These are phyloP conservation scores for Solanum medicagineum DNA, from an alignment of 257 asterid genomes.

Conservation along the genomic window DNA sequence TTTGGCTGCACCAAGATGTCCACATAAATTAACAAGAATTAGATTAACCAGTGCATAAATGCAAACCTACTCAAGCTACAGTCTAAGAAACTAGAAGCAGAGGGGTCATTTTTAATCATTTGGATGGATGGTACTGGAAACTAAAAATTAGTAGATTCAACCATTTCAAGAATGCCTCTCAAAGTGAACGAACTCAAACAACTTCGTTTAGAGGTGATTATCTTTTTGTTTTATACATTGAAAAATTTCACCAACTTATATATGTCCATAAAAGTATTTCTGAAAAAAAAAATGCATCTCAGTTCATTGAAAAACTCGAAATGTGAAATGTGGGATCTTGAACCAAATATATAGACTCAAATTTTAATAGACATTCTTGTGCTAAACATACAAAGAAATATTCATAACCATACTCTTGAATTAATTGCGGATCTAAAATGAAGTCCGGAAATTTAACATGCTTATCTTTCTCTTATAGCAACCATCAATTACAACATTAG, in stretches of 20 bases:
- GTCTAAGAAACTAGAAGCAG: not conserved
- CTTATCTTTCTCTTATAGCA: not conserved
- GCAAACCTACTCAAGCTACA: not conserved
- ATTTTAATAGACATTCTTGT: not conserved
- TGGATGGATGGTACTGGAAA: not conserved
- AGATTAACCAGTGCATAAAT: not conserved
- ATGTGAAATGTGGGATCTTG: not conserved
- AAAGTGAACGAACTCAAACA: not conserved
- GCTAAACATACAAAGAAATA: not conserved
- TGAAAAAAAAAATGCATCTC: not conserved
- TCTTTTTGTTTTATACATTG: not conserved
- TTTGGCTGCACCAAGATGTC: conserved; percentile 44
- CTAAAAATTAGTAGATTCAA: not conserved
- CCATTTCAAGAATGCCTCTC: not conserved
- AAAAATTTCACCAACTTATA: not conserved
- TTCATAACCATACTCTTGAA: not conserved
- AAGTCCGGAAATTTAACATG: not conserved
- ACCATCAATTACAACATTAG: not conserved
- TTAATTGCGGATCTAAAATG: not conserved
- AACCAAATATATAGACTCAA: not conserved
- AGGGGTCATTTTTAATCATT: not conserved
- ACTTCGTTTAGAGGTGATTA: not conserved
- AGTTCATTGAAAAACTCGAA: not conserved
- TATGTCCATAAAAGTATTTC: not conserved
- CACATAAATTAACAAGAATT: conserved; percentile 2